Base-by-base conservation (phyloP, 331 rosid genomes). In the Quercus tomentella region DNA sequence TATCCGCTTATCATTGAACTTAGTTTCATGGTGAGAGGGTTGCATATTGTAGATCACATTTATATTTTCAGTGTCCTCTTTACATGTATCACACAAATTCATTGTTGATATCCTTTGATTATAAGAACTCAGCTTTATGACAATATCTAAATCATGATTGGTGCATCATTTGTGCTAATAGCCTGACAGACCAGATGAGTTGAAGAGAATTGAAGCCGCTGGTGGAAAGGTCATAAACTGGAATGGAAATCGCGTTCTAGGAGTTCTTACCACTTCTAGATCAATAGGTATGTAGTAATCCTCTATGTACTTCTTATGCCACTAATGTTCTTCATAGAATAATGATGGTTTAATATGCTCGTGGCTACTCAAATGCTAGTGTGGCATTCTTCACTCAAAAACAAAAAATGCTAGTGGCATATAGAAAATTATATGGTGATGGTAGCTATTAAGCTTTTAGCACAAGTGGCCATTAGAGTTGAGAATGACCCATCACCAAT, bases 211-310 rank as follows among this genome's bases (percentile, higher is more conserved):
- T n/a, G 98, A 94, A 90, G 93, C 82, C 25, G 97, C 94, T 17
- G 97, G 98, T 55, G 98, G 98, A 68, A 91, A 83, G 79, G 97
- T 94, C 77, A 88, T 94, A 35, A 86, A 86, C 86, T 94, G 97
- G 98, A 89, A 94, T 66, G 98, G 98, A 56, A 85, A 81, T 56
- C 98, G 97, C 11, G 94, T 94, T 75, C 90, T 92, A 0, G 98
- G 98, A 66, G 98, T 94, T 80, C 97, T 94, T 70, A 88, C 96
- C 70, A 92, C 98, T 78, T 94, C 98, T 3, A 90, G 98, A 84
- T 94, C 97, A 67, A 87, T 94, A 75, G 98, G 98, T 92, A 79
- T n/a, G 90, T 82, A n/a, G 2, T 26, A 51, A 15, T 5, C 68
- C 68, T 72, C 18, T 67, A 67, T 20, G 30, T 67, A 7, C 17